Conservation (phyloP, 768 basidiomycete species). For the Epithele typhae region DNA sequence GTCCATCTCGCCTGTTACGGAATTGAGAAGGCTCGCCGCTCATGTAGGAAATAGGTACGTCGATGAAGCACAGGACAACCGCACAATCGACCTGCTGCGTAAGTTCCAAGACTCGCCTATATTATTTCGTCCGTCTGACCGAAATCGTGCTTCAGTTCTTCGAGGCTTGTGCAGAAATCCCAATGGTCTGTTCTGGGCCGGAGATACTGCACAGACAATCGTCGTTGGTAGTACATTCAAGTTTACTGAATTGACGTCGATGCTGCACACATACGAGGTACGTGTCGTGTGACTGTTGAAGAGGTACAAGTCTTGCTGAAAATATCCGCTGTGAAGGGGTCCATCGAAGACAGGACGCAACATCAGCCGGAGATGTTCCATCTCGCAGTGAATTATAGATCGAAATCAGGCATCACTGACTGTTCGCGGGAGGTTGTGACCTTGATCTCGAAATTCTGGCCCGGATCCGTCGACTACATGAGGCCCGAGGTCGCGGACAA, state of each 20-base stretch:
- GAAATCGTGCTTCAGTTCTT: neutral
- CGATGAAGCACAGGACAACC: conserved; percentile 70
- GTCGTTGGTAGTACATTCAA: conserved; percentile 66
- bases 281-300: too few relatives aligned
- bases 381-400: conserved; percentile 61
- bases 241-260: conserved; percentile 65
- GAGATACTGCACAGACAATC: conserved; percentile 77
- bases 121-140: conserved; percentile 52
- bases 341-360: neutral
- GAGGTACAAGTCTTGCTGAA: neutral
- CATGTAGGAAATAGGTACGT: conserved; percentile 62
- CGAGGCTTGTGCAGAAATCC: neutral
- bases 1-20: conserved; percentile 8
- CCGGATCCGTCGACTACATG: conserved; percentile 56
- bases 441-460: conserved; percentile 57
- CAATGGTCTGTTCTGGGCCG: conserved; percentile 18
- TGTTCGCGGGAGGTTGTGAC: conserved; percentile 63
- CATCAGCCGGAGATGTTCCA: conserved; percentile 42
- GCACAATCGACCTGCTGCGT: conserved; percentile 52
- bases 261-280: conserved; percentile 37
- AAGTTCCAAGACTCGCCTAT: conserved; percentile 41
- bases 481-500: conserved; percentile 51
- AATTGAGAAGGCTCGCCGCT: too few relatives aligned
- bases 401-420: conserved; percentile 66
- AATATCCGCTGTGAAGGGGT: neutral